phyloP scores from a whole-genome alignment of 768 basidiomycete species.

The Fistulinella prunicolor region DNA sequence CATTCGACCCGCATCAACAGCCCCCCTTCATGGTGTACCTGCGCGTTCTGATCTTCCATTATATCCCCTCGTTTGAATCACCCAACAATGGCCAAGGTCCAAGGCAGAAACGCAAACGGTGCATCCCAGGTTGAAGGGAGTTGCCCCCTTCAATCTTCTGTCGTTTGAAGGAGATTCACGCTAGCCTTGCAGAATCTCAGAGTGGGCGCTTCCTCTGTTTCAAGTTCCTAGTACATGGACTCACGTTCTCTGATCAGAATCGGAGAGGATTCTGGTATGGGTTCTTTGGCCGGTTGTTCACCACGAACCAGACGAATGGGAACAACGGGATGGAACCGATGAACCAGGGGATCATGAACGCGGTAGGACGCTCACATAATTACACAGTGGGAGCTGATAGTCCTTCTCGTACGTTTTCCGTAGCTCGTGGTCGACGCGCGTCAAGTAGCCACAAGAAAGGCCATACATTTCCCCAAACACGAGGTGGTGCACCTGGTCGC shows the following conservation, averaged over 20 bases:
- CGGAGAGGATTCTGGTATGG: conserved; percentile 18
- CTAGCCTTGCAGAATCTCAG: conserved; percentile 2
- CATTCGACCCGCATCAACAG: conserved; percentile 1
- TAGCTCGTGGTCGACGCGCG: too few relatives aligned
- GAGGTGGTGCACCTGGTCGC: conserved; percentile 10
- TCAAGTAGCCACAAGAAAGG: conserved; percentile 6
- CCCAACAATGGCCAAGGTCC: conserved; percentile 3
- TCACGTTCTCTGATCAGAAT: conserved; percentile 5
- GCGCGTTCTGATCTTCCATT: background rate
- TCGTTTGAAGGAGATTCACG: background rate
- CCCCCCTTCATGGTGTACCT: background rate
- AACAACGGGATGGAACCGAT: background rate
- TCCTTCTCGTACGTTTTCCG: too few relatives aligned
- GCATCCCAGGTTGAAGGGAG: too few relatives aligned
- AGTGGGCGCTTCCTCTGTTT: background rate
- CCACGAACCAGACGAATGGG: background rate
- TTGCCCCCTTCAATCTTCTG: background rate
- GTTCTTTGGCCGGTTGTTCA: conserved; percentile 2
- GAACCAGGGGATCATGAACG: conserved; percentile 6
- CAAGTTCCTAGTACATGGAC: background rate
- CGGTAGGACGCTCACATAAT: too few relatives aligned
- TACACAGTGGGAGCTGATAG: too few relatives aligned
- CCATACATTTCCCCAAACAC: conserved; percentile 5
- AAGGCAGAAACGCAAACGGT: background rate
- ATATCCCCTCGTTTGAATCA: background rate